Percentiles rank a stretch among this genome's conserved stretches.
Conservation (phyloP, 2,329 filamentous ascomycete genomes). For the Pseudogymnoascus sp. region DNA sequence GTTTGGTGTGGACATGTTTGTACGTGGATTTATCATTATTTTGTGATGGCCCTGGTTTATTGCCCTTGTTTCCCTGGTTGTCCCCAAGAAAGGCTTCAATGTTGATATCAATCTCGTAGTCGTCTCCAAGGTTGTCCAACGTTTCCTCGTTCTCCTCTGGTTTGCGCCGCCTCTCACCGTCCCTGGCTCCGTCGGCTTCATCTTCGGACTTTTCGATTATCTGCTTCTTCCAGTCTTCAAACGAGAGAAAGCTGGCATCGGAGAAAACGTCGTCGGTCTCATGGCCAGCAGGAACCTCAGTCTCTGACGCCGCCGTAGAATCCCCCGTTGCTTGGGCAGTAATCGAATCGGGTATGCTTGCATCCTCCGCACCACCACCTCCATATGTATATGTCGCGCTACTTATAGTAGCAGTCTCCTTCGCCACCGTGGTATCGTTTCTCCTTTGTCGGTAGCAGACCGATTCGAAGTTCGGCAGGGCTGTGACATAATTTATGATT, state of each 20-base stretch:
- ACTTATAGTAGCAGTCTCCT: slow-evolving; percentile 11
- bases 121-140: slow-evolving; percentile 74
- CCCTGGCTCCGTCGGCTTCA: slow-evolving; percentile 45
- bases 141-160: slow-evolving; percentile 55
- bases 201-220: slow-evolving; percentile 73
- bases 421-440: background rate
- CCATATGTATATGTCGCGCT: slow-evolving; percentile 10
- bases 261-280: slow-evolving; percentile 58
- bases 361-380: slow-evolving; percentile 6
- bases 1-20: slow-evolving; percentile 8
- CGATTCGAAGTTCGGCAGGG: slow-evolving; percentile 64
- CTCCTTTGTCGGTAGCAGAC: slow-evolving; percentile 26
- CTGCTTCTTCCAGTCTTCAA: slow-evolving; percentile 96
- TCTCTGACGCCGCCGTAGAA: background rate
- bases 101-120: slow-evolving; percentile 74
- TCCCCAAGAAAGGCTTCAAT: slow-evolving; percentile 53
- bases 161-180: slow-evolving; percentile 41
- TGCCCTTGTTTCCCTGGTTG: slow-evolving; percentile 12
- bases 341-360: slow-evolving; percentile 7
- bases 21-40: slow-evolving; percentile 14
- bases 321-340: slow-evolving; percentile 10
- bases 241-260: slow-evolving; percentile 82
- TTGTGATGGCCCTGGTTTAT: slow-evolving; percentile 17
- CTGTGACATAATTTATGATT: slow-evolving; percentile 77
- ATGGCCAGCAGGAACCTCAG: background rate